Evolutionary conservation across 768 basidiomycete genomes (phyloP).

Genomic region (Podaxis rugospora): DNA sequence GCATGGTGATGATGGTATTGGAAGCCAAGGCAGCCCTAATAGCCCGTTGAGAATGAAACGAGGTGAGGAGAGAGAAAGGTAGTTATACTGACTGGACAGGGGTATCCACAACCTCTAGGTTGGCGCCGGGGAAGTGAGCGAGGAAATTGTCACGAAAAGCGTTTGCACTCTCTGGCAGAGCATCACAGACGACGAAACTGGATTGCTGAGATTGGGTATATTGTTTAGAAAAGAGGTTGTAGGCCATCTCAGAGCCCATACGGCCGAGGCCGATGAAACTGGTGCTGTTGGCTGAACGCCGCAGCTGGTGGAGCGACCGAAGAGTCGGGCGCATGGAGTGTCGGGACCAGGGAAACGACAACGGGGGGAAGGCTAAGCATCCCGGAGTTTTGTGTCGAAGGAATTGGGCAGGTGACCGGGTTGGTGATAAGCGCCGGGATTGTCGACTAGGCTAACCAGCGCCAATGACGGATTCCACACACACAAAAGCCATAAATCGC

Average conservation of each 20-base stretch:
- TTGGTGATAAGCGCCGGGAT: neutral
- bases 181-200: conserved; percentile 78
- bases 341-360: neutral
- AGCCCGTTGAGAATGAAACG: neutral
- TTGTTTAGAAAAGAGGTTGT: conserved; percentile 78
- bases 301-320: conserved; percentile 35
- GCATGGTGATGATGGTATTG: conserved; percentile 78
- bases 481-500: neutral
- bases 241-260: conserved; percentile 87
- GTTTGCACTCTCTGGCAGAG: conserved; percentile 51
- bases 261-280: conserved; percentile 85
- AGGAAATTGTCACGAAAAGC: conserved; percentile 55
- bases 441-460: neutral
- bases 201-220: conserved; percentile 46
- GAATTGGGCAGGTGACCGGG: neutral
- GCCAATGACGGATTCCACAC: neutral
- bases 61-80: neutral
- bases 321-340: conserved; percentile 48
- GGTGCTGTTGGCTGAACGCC: conserved; percentile 41
- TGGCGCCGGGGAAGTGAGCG: conserved; percentile 53
- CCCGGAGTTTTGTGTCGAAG: neutral
- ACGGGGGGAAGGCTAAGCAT: neutral
- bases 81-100: conserved; percentile 66
- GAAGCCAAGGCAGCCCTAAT: conserved; percentile 61
- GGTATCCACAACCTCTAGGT: conserved; percentile 51